Evolutionary conservation across 768 basidiomycete genomes (phyloP).

Genomic region (Suillus subluteus): DNA sequence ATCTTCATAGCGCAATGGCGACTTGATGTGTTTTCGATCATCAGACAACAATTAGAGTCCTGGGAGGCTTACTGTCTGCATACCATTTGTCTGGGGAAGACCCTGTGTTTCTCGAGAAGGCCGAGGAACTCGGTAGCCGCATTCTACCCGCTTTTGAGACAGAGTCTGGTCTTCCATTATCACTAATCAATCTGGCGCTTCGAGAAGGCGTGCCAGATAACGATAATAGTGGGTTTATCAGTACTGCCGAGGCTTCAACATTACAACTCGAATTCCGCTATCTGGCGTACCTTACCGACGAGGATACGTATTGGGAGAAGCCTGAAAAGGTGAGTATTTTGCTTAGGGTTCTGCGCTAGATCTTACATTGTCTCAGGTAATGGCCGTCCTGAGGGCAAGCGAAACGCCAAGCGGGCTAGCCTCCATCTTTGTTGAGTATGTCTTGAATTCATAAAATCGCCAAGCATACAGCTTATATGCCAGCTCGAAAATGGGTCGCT

Average conservation of each 20-base stretch:
- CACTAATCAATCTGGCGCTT: slow-evolving; percentile 73
- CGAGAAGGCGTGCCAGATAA: slow-evolving; percentile 60
- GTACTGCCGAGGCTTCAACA: slow-evolving; percentile 86
- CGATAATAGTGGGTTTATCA: slow-evolving; percentile 65
- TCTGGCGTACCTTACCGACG: slow-evolving; percentile 75
- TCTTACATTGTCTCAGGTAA: slow-evolving; percentile 48
- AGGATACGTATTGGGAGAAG: slow-evolving; percentile 80
- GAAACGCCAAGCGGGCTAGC: slow-evolving; percentile 73
- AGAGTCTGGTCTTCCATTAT: slow-evolving; percentile 77
- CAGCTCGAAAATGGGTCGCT: slow-evolving; percentile 56
- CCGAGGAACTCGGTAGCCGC: slow-evolving; percentile 84
- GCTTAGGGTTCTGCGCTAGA: not conserved
- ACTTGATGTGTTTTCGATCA: slow-evolving; percentile 12
- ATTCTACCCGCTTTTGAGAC: slow-evolving; percentile 85
- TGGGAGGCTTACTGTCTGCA: slow-evolving; percentile 89
- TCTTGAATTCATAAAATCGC: slow-evolving; percentile 14
- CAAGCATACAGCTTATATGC: slow-evolving; percentile 10
- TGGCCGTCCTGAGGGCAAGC: slow-evolving; percentile 68
- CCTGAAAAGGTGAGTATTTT: slow-evolving; percentile 61
- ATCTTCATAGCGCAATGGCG: not conserved
- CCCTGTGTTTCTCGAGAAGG: slow-evolving; percentile 70
- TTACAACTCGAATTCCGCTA: slow-evolving; percentile 92
- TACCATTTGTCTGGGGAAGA: slow-evolving; percentile 78
- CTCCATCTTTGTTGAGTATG: slow-evolving; percentile 84
- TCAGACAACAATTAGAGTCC: slow-evolving; percentile 89